A percentile compares a stretch with the other conserved stretches of the same genome.
Evolutionary conservation across 176 grass and related monocot genomes (phyloP).

Genomic region (Phoenix dactylifera): DNA sequence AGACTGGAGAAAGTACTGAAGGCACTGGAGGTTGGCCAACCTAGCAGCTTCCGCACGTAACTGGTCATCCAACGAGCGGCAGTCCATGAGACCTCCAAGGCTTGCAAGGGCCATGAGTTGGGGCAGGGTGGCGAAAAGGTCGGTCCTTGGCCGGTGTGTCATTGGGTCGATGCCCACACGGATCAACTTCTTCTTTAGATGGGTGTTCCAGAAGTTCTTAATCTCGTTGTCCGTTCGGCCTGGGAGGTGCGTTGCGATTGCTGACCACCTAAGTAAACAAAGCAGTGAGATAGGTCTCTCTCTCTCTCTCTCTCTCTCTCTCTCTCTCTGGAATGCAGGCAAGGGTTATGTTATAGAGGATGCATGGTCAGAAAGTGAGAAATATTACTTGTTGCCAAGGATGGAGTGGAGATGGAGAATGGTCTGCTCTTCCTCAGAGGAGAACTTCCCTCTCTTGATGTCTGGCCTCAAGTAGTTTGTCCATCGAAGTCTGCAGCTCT

Average conservation of each 20-base stretch:
- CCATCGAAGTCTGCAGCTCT: constrained; percentile 12
- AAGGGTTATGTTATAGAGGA: no score
- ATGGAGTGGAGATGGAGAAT: constrained; percentile 10
- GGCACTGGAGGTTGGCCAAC: constrained; percentile 7
- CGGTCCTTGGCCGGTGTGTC: constrained; percentile 9
- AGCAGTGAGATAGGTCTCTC: no score
- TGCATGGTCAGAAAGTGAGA: neutral
- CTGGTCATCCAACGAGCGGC: constrained; percentile 2
- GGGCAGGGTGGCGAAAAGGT: neutral
- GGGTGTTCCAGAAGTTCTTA: constrained; percentile 20
- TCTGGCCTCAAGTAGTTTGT: constrained; percentile 16
- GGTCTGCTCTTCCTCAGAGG: constrained; percentile 6
- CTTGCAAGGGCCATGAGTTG: constrained; percentile 1
- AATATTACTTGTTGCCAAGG: constrained; percentile 15
- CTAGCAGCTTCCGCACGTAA: neutral
- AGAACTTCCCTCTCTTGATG: constrained; percentile 14
- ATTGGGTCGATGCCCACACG: constrained; percentile 2
- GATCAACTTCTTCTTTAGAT: constrained; percentile 11
- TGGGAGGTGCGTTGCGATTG: constrained; percentile 7
- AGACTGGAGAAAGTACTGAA: constrained; percentile 24
- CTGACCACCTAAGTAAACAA: constrained; percentile 6
- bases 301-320: no score
- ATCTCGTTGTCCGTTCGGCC: constrained; percentile 12
- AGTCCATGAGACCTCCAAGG: neutral
- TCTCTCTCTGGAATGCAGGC: no score